A percentile compares a stretch with the other conserved stretches of the same genome.
Evolutionary conservation across 805 yeast genomes (phyloP).

Genomic region (Candida yuanshanica): DNA sequence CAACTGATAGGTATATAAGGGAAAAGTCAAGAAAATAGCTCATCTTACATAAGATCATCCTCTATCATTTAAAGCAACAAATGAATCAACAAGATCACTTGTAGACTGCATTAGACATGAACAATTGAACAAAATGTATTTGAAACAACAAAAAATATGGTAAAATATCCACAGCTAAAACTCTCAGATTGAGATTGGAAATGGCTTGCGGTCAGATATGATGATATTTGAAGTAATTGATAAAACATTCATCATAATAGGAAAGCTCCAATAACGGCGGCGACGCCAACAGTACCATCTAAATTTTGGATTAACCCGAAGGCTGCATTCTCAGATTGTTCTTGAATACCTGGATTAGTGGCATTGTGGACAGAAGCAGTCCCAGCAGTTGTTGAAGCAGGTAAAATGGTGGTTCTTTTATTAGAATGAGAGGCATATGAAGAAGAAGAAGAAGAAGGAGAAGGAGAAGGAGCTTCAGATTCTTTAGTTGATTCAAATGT

Average conservation of each 20-base stretch:
- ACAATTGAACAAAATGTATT: too few relatives aligned
- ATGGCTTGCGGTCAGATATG: too few relatives aligned
- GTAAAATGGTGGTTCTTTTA: slow-evolving; percentile 7
- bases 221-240: too few relatives aligned
- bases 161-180: too few relatives aligned
- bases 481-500: slow-evolving; percentile 26
- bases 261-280: slow-evolving; percentile 9
- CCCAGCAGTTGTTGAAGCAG: slow-evolving; percentile 31
- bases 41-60: too few relatives aligned
- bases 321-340: slow-evolving; percentile 17
- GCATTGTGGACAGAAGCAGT: slow-evolving; percentile 1
- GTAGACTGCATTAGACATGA: too few relatives aligned
- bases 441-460: neutral
- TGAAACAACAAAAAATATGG: too few relatives aligned
- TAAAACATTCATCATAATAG: slow-evolving; percentile 5
- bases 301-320: neutral
- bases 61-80: too few relatives aligned
- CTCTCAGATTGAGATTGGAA: too few relatives aligned
- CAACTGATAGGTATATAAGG: too few relatives aligned
- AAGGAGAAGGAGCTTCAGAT: slow-evolving; percentile 29
- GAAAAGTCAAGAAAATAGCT: neutral
- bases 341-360: slow-evolving; percentile 31
- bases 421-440: slow-evolving; percentile 24
- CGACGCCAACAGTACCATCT: slow-evolving; percentile 5
- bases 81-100: too few relatives aligned